Evolutionary conservation across 1,284 basidiomycete genomes (phyloP).

Genomic region (Ceratobasidium theobromae): DNA sequence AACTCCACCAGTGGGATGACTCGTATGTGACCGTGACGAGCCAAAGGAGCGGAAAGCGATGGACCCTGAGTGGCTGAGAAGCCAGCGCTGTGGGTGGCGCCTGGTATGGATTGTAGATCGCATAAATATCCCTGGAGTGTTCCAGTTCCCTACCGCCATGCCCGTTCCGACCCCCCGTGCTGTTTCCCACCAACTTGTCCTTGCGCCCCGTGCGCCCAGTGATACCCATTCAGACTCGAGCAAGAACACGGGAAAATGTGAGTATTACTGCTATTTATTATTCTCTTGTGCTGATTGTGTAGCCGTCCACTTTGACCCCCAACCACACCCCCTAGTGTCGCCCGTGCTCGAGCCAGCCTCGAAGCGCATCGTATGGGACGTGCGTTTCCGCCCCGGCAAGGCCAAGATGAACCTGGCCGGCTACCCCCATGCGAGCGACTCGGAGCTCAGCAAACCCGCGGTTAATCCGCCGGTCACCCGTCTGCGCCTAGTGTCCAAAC

Average conservation of each 20-base stretch:
- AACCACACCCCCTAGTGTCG: slow-evolving; percentile 22
- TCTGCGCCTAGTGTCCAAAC: slow-evolving; percentile 31
- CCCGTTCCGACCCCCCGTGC: slow-evolving; percentile 11
- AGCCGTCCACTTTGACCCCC: slow-evolving; percentile 23
- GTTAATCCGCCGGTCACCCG: slow-evolving; percentile 22
- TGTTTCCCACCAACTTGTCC: neutral
- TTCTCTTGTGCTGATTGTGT: neutral
- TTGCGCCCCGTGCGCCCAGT: neutral
- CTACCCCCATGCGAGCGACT: slow-evolving; percentile 21
- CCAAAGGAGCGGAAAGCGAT: too few species aligned
- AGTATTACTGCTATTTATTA: too few species aligned
- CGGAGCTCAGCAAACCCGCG: slow-evolving; percentile 24
- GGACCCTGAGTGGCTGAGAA: too few species aligned
- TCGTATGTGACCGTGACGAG: too few species aligned
- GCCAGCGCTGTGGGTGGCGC: too few species aligned
- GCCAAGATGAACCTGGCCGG: slow-evolving; percentile 21
- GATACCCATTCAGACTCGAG: slow-evolving; percentile 20
- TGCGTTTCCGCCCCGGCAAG: slow-evolving; percentile 23
- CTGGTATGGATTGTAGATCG: too few species aligned
- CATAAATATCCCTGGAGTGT: too few species aligned
- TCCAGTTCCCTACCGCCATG: neutral
- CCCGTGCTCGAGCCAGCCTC: neutral
- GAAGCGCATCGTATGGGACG: slow-evolving; percentile 22
- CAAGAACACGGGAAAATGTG: slow-evolving; percentile 24
- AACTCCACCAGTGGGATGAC: too few species aligned